phyloP scores from a whole-genome alignment of 768 basidiomycete species.

The Ephemerocybe angulata region DNA sequence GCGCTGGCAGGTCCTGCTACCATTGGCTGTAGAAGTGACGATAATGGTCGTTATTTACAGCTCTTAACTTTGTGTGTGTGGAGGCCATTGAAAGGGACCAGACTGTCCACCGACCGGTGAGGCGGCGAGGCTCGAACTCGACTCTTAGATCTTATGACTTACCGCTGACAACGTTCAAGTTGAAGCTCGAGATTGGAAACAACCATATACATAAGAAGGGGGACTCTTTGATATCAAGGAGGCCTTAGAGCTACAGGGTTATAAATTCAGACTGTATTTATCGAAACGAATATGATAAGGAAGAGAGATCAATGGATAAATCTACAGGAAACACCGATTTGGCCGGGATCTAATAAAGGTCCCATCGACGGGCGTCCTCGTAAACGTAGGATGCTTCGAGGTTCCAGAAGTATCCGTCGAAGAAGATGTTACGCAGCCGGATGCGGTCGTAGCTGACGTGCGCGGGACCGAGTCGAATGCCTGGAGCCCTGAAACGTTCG shows the following conservation, averaged over 20 bases:
- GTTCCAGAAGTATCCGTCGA: neutral
- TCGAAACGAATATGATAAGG: neutral
- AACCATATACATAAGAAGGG: constrained; percentile 16
- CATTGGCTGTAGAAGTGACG: no score
- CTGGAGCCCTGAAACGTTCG: neutral
- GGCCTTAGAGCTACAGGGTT: constrained; percentile 21
- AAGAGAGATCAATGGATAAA: neutral
- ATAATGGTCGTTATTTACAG: no score
- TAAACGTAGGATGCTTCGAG: constrained; percentile 3
- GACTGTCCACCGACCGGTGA: no score
- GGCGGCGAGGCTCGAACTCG: constrained; percentile 19
- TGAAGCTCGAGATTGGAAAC: constrained; percentile 27
- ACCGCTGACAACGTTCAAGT: constrained; percentile 11
- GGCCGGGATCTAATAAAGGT: neutral
- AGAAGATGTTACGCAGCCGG: constrained; percentile 2
- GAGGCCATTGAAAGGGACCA: no score
- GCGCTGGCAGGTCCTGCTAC: no score
- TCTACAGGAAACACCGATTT: neutral
- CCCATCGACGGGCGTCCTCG: neutral
- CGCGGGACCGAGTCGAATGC: neutral
- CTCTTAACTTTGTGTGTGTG: no score
- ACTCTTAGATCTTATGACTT: constrained; percentile 3
- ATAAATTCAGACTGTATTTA: constrained; percentile 33
- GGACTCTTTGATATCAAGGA: neutral
- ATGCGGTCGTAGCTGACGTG: constrained; percentile 1